phyloP scores from a whole-genome alignment of 352 stramenopile genomes.

The Phytophthora crassamura region DNA sequence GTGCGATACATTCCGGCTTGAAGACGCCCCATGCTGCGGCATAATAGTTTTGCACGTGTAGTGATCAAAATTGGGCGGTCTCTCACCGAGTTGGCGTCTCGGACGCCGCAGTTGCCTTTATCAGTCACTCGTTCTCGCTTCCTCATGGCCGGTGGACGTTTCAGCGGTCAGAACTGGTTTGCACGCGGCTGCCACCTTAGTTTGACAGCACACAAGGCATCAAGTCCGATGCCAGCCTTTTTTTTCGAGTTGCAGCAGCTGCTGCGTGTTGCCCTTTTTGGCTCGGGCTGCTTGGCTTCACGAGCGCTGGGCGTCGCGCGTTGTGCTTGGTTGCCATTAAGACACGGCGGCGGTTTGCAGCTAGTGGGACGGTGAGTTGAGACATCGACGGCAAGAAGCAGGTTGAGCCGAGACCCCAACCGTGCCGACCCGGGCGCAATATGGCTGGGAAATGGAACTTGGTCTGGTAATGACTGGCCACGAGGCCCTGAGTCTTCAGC shows the following conservation, averaged over 20 bases:
- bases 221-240: constrained; percentile 13
- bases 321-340: constrained; percentile 30
- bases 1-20: too few species aligned
- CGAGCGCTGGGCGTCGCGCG: constrained; percentile 15
- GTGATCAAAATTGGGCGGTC: background rate
- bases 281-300: constrained; percentile 23
- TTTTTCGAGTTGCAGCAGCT: constrained; percentile 46
- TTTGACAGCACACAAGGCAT: constrained; percentile 3
- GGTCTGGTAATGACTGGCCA: too few species aligned
- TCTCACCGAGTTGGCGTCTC: background rate
- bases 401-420: background rate
- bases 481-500: too few species aligned
- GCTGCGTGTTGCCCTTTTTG: constrained; percentile 30
- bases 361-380: constrained; percentile 26
- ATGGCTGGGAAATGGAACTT: too few species aligned
- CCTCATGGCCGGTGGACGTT: constrained; percentile 6
- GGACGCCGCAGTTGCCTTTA: background rate
- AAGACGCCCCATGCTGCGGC: too few species aligned
- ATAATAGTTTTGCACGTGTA: too few species aligned
- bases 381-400: constrained; percentile 7
- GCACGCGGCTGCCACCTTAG: too few species aligned
- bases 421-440: background rate
- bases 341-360: constrained; percentile 9
- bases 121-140: constrained; percentile 3
- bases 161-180: constrained; percentile 2